A percentile compares a stretch with the other conserved stretches of the same genome.
Evolutionary conservation across 208 protist species (phyloP).

Genomic region (Plasmodiophora brassicae): DNA sequence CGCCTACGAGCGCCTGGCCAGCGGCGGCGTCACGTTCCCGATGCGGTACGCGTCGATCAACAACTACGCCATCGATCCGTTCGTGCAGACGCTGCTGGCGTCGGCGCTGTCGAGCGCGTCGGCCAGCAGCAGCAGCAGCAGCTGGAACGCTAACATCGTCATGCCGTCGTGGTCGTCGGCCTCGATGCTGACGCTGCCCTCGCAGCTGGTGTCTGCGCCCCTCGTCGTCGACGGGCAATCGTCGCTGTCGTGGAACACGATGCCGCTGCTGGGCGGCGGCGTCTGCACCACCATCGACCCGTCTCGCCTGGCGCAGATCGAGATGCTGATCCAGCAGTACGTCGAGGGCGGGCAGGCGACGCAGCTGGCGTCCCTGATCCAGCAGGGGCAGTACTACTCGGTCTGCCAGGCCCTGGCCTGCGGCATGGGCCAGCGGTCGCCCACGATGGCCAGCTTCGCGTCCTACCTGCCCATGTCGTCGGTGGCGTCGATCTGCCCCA

Average conservation of each 20-base stretch:
- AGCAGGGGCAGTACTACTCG: neutral
- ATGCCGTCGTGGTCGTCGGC: neutral
- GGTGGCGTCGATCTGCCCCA: no score
- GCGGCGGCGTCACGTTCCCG: neutral
- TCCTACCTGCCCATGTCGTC: neutral
- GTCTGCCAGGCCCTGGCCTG: neutral
- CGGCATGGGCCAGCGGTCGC: neutral
- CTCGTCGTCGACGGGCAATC: neutral
- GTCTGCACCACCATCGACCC: neutral
- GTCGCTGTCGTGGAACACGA: neutral
- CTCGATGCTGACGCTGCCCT: neutral
- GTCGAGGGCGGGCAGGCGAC: neutral
- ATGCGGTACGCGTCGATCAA: neutral
- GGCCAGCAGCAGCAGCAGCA: neutral
- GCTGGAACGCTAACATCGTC: neutral
- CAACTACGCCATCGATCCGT: neutral
- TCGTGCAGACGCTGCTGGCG: neutral
- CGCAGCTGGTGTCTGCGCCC: neutral
- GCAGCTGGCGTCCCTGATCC: neutral
- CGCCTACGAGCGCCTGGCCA: no score
- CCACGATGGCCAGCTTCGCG: neutral
- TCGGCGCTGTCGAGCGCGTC: neutral
- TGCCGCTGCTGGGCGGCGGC: neutral
- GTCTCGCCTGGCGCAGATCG: neutral
- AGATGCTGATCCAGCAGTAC: neutral